Evolutionary conservation across 306 rosid species (phyloP).

Genomic region (Quercus robur): DNA sequence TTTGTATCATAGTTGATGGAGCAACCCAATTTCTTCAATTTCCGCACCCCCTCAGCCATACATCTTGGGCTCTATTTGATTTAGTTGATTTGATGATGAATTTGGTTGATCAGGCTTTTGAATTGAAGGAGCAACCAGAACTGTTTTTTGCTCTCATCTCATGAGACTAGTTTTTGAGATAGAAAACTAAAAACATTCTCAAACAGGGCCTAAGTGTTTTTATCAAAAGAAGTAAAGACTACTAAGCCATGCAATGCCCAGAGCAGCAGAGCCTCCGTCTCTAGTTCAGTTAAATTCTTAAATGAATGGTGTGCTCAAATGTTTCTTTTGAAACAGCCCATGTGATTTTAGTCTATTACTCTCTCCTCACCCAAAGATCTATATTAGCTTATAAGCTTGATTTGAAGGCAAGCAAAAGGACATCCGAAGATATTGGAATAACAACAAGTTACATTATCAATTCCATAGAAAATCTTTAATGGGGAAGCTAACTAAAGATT

Average conservation of each 20-base stretch:
- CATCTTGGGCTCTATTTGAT: no score
- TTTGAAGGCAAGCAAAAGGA: not conserved
- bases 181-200: no score
- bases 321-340: not conserved
- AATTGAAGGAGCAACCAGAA: no score
- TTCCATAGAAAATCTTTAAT: not conserved
- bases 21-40: no score
- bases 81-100: no score
- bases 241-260: not conserved
- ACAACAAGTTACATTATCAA: not conserved
- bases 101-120: no score
- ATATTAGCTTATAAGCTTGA: not conserved
- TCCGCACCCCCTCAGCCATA: no score
- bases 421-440: not conserved
- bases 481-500: not conserved
- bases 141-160: no score
- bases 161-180: no score
- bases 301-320: not conserved
- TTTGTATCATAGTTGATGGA: no score
- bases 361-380: not conserved
- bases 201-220: not conserved
- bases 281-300: not conserved
- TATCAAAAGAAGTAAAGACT: not conserved
- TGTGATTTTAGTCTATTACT: not conserved
- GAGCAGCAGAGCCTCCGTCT: not conserved